phyloP scores from a whole-genome alignment of 2,329 filamentous ascomycete genomes.

The Nothomitra cinnamomea region DNA sequence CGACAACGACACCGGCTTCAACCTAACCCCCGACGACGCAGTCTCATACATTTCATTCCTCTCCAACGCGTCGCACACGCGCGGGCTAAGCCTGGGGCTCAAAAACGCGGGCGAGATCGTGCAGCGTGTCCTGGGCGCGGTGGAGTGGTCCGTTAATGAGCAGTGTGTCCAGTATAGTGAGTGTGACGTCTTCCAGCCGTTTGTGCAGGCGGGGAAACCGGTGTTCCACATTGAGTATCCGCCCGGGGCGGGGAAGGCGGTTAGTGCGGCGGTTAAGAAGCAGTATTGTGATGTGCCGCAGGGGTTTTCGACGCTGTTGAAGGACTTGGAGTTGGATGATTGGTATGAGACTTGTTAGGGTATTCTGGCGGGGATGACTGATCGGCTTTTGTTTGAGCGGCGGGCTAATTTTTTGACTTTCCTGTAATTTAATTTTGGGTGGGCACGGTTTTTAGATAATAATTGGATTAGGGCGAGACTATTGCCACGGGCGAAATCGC shows the following conservation, averaged over 20 bases:
- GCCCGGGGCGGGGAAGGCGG: background rate
- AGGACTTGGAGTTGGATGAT: constrained; percentile 45
- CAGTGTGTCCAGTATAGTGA: constrained; percentile 45
- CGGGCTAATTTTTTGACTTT: too few relatives aligned
- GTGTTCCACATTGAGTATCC: constrained; percentile 58
- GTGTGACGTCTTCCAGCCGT: constrained; percentile 39
- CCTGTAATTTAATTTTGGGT: too few relatives aligned
- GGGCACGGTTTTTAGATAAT: too few relatives aligned
- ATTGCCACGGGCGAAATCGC: too few relatives aligned
- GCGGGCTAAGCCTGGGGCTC: constrained; percentile 44
- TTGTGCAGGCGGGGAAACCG: constrained; percentile 43
- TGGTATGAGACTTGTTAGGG: constrained; percentile 42
- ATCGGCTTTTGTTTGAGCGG: too few relatives aligned
- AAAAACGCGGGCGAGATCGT: constrained; percentile 53
- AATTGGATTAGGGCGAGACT: too few relatives aligned
- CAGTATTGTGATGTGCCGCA: constrained; percentile 31
- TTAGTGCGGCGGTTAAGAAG: background rate
- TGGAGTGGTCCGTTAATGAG: constrained; percentile 55
- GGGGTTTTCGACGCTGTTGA: constrained; percentile 46
- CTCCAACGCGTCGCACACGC: constrained; percentile 32
- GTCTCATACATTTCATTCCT: constrained; percentile 44
- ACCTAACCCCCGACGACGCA: constrained; percentile 37
- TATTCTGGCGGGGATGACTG: too few relatives aligned
- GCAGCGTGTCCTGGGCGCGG: constrained; percentile 26
- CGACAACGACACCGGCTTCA: constrained; percentile 45